These are phyloP conservation scores for Penicillium argentinense DNA, from an alignment of 495 filamentous ascomycete genomes.

Conservation along the genomic window DNA sequence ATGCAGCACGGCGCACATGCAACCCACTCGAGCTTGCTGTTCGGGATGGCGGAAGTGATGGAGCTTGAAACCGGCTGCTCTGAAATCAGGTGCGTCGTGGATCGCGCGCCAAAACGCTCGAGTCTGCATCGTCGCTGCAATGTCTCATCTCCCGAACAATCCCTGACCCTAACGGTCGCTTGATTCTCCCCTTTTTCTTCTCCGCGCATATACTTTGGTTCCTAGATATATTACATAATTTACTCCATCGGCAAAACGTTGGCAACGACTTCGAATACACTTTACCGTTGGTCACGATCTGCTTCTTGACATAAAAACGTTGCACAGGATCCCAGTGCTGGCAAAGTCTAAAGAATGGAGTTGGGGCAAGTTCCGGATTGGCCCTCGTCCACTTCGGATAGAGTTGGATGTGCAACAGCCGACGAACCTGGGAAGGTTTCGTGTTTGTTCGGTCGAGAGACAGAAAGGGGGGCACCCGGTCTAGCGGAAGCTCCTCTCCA, in stretches of 20 bases:
- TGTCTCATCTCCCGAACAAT: no score
- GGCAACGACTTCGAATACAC: no score
- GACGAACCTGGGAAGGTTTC: no score
- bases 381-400: constrained; percentile 7
- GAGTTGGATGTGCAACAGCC: neutral
- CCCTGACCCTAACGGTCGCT: no score
- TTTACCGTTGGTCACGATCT: neutral
- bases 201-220: no score
- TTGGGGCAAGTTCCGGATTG: constrained; percentile 5
- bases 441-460: neutral
- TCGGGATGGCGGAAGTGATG: neutral
- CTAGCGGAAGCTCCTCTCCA: constrained; percentile 3
- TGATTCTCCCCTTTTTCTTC: no score
- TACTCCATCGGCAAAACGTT: no score
- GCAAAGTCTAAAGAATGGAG: constrained; percentile 18
- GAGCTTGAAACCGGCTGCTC: neutral
- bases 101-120: neutral
- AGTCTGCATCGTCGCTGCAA: no score
- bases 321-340: constrained; percentile 5
- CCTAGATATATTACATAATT: no score
- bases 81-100: neutral
- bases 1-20: constrained; percentile 5
- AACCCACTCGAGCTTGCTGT: neutral
- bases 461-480: constrained; percentile 4
- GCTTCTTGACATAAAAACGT: constrained; percentile 18